These are phyloP conservation scores for Globisporangium nagaii DNA, from an alignment of 352 stramenopile genomes.

Conservation along the genomic window DNA sequence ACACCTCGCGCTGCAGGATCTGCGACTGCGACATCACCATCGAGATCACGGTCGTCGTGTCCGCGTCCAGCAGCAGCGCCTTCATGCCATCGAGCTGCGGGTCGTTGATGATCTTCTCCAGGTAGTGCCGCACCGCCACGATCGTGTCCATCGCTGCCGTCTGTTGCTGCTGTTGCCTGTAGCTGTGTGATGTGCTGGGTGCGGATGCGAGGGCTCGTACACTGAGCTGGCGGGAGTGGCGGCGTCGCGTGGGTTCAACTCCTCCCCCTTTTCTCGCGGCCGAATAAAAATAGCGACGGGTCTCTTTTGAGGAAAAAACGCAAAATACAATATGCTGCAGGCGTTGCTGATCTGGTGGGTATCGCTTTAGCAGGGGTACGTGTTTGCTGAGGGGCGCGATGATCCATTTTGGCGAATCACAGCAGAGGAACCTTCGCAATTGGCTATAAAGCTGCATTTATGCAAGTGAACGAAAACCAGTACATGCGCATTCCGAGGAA, in stretches of 20 bases:
- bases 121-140: conserved; percentile 59
- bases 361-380: too few species aligned
- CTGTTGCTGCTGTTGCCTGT: neutral
- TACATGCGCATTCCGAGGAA: too few species aligned
- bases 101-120: conserved; percentile 82
- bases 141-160: conserved; percentile 59
- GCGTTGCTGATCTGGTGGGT: too few species aligned
- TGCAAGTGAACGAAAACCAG: too few species aligned
- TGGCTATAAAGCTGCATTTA: too few species aligned
- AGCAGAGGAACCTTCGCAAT: too few species aligned
- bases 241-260: neutral
- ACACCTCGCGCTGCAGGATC: conserved; percentile 95
- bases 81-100: conserved; percentile 94
- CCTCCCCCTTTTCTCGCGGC: neutral
- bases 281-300: conserved; percentile 3
- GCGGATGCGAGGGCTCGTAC: neutral
- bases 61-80: conserved; percentile 92
- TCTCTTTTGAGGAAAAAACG: neutral
- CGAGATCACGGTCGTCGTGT: conserved; percentile 93
- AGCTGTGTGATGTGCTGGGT: neutral
- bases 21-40: conserved; percentile 96
- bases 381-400: too few species aligned
- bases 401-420: neutral
- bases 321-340: neutral
- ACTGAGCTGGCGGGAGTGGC: too few species aligned